These are phyloP conservation scores for Kalmusia sp. DNA, from an alignment of 2,329 filamentous ascomycete species.

Conservation along the genomic window DNA sequence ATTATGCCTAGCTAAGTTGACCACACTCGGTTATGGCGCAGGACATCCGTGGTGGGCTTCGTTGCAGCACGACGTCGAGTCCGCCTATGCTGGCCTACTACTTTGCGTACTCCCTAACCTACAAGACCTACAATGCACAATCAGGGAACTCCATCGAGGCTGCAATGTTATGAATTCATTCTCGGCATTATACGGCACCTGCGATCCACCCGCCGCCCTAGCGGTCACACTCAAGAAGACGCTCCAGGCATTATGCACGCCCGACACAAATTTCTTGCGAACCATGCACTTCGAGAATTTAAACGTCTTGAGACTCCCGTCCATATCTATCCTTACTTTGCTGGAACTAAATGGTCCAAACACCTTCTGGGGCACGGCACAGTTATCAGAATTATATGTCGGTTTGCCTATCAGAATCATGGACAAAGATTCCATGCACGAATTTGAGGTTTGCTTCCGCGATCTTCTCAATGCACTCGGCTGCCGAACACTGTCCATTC, in stretches of 20 bases:
- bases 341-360: constrained; percentile 30
- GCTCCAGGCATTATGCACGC: constrained; percentile 19
- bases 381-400: constrained; percentile 19
- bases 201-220: constrained; percentile 13
- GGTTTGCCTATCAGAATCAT: constrained; percentile 25
- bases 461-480: constrained; percentile 28
- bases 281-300: constrained; percentile 21
- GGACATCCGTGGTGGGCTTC: constrained; percentile 25
- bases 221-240: constrained; percentile 11
- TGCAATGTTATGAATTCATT: constrained; percentile 26
- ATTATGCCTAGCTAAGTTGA: constrained; percentile 15
- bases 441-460: constrained; percentile 22
- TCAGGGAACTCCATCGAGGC: constrained; percentile 26
- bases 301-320: constrained; percentile 20
- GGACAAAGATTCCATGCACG: constrained; percentile 18
- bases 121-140: constrained; percentile 22
- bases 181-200: constrained; percentile 26
- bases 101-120: constrained; percentile 28
- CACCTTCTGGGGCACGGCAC: constrained; percentile 23
- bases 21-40: constrained; percentile 15
- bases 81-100: constrained; percentile 28
- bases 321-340: constrained; percentile 22
- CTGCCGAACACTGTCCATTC: constrained; percentile 18
- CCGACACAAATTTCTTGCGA: constrained; percentile 24
- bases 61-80: constrained; percentile 30